Base-by-base conservation (phyloP, 78 protist genomes). In the Cavenderia fasciculata region DNA sequence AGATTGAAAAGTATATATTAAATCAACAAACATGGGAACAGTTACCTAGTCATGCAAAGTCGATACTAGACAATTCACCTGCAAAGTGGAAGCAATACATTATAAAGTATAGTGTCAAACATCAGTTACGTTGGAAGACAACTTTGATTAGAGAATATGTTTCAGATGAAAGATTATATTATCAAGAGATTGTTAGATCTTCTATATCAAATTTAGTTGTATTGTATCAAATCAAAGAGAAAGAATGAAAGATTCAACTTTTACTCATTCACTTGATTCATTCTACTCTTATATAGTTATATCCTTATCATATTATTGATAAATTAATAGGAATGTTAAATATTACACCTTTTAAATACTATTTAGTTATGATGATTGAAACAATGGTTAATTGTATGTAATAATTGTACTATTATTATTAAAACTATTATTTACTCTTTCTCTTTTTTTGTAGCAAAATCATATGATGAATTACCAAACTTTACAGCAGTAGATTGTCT, bases 401-500 rank as follows among this genome's bases (percentile, higher is more conserved):
- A 33, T 33, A 12, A 62, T 19, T 14, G 14, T 52, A 14, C 16
- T 29, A 14, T 70, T 12, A 23, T 70, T n/a, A 14, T 12, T 25
- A 12, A 59, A 70, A 19, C 74, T 21, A 14, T 70, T 47, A 54
- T 16, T 23, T 43, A 63, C 12, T 59, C 7, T 14, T 29, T 70
- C 2, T 68, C 16, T 51, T 10, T 33, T 31, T 43, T 10, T 27
- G 1, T 47, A 90, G 94, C 86, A 16, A 73, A 77, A 61, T 92
- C 95, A 43, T 92, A 92, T 38, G 95, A 92, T 66, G 86, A 76
- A 65, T 31, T 92, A 25, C 95, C 95, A 54, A 92, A 92, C 54
- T 92, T 92, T 44, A 86, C 95, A 38, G 95, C 95, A 51, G 90
- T 88, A 5, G 95, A 92, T 77, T 72, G 95, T 51, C 29, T 92